A percentile compares a stretch with the other conserved stretches of the same genome.
Evolutionary conservation across 177 flowering plant species (phyloP).

Genomic region (Vitis hybrid): DNA sequence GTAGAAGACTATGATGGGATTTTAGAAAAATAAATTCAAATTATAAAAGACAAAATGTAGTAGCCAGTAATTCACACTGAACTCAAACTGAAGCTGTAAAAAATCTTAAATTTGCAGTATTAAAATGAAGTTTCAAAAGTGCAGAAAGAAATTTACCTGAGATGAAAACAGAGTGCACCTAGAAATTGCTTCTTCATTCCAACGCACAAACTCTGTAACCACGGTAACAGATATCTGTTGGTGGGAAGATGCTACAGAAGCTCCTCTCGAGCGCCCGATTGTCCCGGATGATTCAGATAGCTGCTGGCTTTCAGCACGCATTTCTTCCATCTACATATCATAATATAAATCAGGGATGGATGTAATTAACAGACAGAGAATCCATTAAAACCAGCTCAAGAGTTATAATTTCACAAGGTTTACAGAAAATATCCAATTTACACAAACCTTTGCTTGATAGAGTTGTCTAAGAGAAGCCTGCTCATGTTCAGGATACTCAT

Average conservation of each 20-base stretch:
- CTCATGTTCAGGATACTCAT: conserved; percentile 93
- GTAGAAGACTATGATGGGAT: too few species aligned
- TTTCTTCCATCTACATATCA: conserved; percentile 78
- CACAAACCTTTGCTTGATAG: conserved; percentile 75
- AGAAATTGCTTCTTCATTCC: conserved; percentile 98
- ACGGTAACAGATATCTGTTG: conserved; percentile 97
- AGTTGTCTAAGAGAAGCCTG: conserved; percentile 88
- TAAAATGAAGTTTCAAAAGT: not conserved
- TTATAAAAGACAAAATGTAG: not conserved
- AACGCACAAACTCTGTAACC: conserved; percentile 95
- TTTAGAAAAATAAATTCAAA: not conserved
- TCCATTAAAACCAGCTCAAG: not conserved
- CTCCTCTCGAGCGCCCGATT: conserved; percentile 90
- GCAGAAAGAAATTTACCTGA: conserved; percentile 48
- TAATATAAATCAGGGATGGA: conserved; percentile 2
- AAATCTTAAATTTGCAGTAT: not conserved
- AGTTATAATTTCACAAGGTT: not conserved
- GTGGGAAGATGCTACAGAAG: conserved; percentile 69
- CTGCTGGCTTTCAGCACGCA: conserved; percentile 78
- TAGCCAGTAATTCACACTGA: not conserved
- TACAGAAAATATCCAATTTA: not conserved
- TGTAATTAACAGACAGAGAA: not conserved
- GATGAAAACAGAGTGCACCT: conserved; percentile 90
- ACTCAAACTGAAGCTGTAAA: not conserved
- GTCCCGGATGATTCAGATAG: conserved; percentile 72